Evolutionary conservation across 495 filamentous ascomycete genomes (phyloP).

Genomic region (Halenospora varia): DNA sequence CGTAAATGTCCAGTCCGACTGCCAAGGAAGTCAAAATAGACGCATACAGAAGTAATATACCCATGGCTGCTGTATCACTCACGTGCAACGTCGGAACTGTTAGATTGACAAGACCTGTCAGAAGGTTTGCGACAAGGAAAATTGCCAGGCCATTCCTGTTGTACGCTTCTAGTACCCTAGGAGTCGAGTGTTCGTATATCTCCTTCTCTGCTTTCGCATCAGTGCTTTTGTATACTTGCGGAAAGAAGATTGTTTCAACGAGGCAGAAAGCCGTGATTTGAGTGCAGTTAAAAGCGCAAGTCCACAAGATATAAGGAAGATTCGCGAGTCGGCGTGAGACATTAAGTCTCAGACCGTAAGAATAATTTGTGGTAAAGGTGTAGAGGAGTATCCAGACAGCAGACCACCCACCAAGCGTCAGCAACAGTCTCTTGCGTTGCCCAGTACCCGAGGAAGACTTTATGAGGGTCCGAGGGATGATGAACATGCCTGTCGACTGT

Average conservation of each 20-base stretch:
- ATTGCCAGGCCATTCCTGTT: constrained; percentile 85
- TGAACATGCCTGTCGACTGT: constrained; percentile 72
- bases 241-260: constrained; percentile 75
- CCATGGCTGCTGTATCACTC: constrained; percentile 59
- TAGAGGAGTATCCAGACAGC: constrained; percentile 65
- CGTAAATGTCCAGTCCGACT: constrained; percentile 62
- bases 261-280: constrained; percentile 75
- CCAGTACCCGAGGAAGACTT: constrained; percentile 28
- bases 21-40: constrained; percentile 61
- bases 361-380: constrained; percentile 58
- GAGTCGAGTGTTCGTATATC: constrained; percentile 63
- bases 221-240: constrained; percentile 50
- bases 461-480: constrained; percentile 60
- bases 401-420: constrained; percentile 55
- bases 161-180: constrained; percentile 71
- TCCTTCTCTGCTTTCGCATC: constrained; percentile 50
- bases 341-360: constrained; percentile 62
- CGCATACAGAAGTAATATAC: constrained; percentile 68
- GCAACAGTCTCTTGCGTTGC: constrained; percentile 52
- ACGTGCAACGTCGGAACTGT: constrained; percentile 75
- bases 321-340: constrained; percentile 91
- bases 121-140: constrained; percentile 83
- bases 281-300: constrained; percentile 76
- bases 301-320: constrained; percentile 90
- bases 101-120: constrained; percentile 87